Base-by-base conservation (phyloP, 805 yeast genomes). In the Candida easanensis region DNA sequence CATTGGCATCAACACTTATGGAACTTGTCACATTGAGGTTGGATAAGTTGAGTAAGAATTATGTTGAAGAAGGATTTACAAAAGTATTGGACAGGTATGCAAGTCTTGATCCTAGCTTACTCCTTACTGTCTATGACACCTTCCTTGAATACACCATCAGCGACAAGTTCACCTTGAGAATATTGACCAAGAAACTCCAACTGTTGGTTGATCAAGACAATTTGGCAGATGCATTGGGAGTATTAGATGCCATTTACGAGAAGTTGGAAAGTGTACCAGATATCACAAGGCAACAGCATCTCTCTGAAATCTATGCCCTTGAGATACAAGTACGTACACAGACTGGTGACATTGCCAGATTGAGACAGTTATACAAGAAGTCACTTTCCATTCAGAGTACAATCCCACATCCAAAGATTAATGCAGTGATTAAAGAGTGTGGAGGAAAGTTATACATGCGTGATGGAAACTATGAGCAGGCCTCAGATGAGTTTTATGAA, bases 341-440 rank as follows among this genome's bases (percentile, higher is more conserved):
- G 26, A 57, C 63, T 11, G 62, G 68, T 9, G 54, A 70, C 21
- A 52, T 68, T 23, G 47, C 67, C 3, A 62, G 65, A 43, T 63
- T 84, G 33, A 69, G 70, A 41, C 65, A 70, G 38, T 65, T 81
- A 17, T 78, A 83, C 50, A 62, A 68, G 21, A 65, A 76, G 46
- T 69, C 82, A 0, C 50, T 66, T n/a, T 50, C 61, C 5, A 66
- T 81, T 17, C 73, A 76, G 7, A 68, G 80, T 0, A 84, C 87
- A 2, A 81, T 84, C 3, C 84, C 89, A 1, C 95, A 88, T 55
- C 89, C 95, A 1, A 69, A 74, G 37, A 79, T 84, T 21, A 68
- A 80, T 61, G 96, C 91, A 1, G 75, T 82, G n/a, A 74, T 87
- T 20, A 73, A 79, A 48, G 91, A 86, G 58, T 81, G 88, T 50